Evolutionary conservation across 140 eudicot species (phyloP).

Genomic region (Stevia rebaudiana): DNA sequence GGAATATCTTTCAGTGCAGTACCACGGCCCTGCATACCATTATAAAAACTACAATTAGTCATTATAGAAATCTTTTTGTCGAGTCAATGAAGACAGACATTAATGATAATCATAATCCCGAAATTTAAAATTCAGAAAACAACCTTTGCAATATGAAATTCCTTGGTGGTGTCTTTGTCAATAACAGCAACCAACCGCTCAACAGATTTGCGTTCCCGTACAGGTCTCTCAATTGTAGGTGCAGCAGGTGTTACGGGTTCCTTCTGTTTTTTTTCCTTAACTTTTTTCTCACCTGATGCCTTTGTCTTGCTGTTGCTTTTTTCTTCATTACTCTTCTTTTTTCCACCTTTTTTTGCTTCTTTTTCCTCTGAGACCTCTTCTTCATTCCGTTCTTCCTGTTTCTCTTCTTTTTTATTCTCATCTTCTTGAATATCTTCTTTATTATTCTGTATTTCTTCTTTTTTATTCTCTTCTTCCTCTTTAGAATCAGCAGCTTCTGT

Average conservation of each 20-base stretch:
- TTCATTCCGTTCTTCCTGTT: conserved; percentile 25
- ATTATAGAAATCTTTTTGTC: not conserved
- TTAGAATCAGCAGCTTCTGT: conserved; percentile 28
- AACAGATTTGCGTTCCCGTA: conserved; percentile 87
- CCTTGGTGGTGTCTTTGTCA: conserved; percentile 65
- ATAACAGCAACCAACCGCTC: conserved; percentile 80
- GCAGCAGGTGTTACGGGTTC: conserved; percentile 64
- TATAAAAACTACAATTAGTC: conserved; percentile 8
- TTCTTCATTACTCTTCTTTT: conserved; percentile 34
- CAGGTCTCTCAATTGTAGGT: conserved; percentile 76
- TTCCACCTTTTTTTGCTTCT: conserved; percentile 44
- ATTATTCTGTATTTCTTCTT: conserved; percentile 16
- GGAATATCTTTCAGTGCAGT: conserved; percentile 90
- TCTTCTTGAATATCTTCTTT: conserved; percentile 33
- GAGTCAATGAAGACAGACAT: conserved; percentile 20
- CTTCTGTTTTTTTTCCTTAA: conserved; percentile 37
- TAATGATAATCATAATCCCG: not conserved
- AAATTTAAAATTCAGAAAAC: conserved; percentile 1
- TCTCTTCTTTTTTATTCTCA: conserved; percentile 38
- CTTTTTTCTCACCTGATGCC: conserved; percentile 33
- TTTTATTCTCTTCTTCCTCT: conserved; percentile 24
- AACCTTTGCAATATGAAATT: conserved; percentile 80
- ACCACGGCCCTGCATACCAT: conserved; percentile 85
- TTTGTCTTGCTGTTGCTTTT: conserved; percentile 41
- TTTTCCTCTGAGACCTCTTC: conserved; percentile 31